phyloP scores from a whole-genome alignment of 148 eudicot species.

The Persicaria maculosa region DNA sequence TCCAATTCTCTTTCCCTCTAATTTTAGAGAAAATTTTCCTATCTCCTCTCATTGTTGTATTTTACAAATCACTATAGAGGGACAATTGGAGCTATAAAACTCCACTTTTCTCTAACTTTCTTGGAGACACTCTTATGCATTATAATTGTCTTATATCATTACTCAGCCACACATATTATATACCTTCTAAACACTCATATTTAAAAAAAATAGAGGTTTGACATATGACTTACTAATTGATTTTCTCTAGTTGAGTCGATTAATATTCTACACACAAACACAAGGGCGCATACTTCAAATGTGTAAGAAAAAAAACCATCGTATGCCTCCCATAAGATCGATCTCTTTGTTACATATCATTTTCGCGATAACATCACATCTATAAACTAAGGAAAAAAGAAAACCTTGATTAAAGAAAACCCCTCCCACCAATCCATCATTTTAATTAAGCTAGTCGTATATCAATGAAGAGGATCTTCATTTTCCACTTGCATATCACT shows the following conservation, averaged over 20 bases:
- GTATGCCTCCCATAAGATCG: background rate
- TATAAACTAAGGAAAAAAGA: slow-evolving; percentile 1
- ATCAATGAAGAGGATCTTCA: slow-evolving; percentile 4
- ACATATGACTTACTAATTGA: no score
- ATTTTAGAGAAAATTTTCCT: no score
- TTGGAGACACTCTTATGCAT: no score
- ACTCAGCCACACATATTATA: no score
- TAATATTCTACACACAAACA: background rate
- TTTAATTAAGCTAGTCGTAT: background rate
- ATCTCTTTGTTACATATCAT: background rate
- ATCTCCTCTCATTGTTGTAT: no score
- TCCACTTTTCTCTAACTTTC: no score
- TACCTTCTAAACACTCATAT: no score
- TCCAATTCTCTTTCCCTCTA: no score
- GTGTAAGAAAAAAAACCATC: background rate
- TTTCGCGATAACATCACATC: background rate
- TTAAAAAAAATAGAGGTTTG: no score
- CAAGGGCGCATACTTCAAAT: background rate
- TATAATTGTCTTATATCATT: no score
- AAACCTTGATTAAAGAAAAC: background rate
- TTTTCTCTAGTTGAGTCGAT: background rate
- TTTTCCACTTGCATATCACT: background rate
- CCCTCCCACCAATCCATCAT: background rate
- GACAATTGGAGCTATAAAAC: no score
- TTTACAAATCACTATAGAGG: no score